These are phyloP conservation scores for Patellifolia procumbens DNA, from an alignment of 179 eudicot genomes.

Conservation along the genomic window DNA sequence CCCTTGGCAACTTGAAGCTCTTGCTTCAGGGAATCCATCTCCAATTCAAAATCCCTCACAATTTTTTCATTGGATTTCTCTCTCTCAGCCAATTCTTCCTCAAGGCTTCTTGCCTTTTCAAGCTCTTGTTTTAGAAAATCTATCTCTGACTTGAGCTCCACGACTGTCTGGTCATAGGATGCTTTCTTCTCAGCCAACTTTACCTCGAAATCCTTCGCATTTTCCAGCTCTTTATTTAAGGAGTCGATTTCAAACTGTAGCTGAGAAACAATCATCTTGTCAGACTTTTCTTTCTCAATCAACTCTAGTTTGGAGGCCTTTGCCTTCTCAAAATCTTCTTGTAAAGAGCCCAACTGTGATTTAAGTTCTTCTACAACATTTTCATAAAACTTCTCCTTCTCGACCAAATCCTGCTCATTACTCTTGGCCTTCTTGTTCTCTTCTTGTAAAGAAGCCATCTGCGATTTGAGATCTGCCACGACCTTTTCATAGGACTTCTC, in stretches of 20 bases:
- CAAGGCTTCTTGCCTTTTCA: constrained; percentile 25
- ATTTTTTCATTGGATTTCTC: constrained; percentile 24
- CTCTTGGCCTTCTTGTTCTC: constrained; percentile 28
- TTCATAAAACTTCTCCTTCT: constrained; percentile 27
- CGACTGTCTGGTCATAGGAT: constrained; percentile 26
- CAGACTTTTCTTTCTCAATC: constrained; percentile 32
- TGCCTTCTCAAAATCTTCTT: constrained; percentile 29
- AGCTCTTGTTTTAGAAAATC: constrained; percentile 25
- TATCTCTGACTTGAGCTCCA: constrained; percentile 30
- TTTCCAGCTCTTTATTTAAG: constrained; percentile 28
- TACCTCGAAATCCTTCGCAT: constrained; percentile 21
- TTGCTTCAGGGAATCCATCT: constrained; percentile 42
- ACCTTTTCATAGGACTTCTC: constrained; percentile 30
- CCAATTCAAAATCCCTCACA: constrained; percentile 29
- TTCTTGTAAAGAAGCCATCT: constrained; percentile 33
- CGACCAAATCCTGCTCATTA: constrained; percentile 17
- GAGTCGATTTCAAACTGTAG: constrained; percentile 27
- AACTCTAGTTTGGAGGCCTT: constrained; percentile 26
- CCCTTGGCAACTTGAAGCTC: constrained; percentile 55
- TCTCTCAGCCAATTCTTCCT: constrained; percentile 25
- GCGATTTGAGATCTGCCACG: constrained; percentile 46
- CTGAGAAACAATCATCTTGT: constrained; percentile 23
- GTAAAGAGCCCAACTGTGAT: constrained; percentile 30
- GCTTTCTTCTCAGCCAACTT: constrained; percentile 28
- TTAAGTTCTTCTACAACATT: constrained; percentile 27